phyloP scores from a whole-genome alignment of 768 basidiomycete genomes.

The Xanthoconium stramineum region DNA sequence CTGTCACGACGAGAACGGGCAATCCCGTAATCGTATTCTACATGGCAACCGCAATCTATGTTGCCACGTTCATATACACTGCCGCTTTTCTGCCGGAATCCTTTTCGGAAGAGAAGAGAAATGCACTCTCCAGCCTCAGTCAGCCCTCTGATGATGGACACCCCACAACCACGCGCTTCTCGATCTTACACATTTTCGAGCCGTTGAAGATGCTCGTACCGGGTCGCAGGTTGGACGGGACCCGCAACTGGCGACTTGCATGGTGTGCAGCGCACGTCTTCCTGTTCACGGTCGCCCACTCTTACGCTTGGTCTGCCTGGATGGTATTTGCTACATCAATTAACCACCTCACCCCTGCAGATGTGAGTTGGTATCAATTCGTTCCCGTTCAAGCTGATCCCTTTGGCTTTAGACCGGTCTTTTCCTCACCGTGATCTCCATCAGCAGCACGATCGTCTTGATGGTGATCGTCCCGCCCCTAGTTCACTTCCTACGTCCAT shows the following conservation, averaged over 20 bases:
- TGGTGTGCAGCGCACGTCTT: constrained; percentile 28
- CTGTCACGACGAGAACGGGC: constrained; percentile 24
- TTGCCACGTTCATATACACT: constrained; percentile 19
- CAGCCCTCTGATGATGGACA: neutral
- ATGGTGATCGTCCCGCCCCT: constrained; percentile 20
- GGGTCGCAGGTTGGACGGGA: constrained; percentile 11
- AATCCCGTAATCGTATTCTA: constrained; percentile 24
- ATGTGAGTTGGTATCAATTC: constrained; percentile 14
- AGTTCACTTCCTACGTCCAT: constrained; percentile 25
- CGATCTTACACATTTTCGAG: constrained; percentile 14
- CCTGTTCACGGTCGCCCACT: constrained; percentile 13
- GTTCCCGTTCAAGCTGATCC: neutral
- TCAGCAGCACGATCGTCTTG: constrained; percentile 18
- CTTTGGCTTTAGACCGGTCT: constrained; percentile 24
- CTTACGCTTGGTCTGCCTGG: constrained; percentile 16
- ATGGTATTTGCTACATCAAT: constrained; percentile 25
- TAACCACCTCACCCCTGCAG: constrained; percentile 26
- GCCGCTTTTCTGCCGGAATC: constrained; percentile 30
- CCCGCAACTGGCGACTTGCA: constrained; percentile 28
- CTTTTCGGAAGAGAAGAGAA: constrained; percentile 23
- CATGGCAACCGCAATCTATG: constrained; percentile 13
- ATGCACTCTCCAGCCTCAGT: constrained; percentile 9
- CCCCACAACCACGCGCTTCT: neutral
- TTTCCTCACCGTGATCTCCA: constrained; percentile 17
- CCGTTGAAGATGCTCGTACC: constrained; percentile 27